Conservation (phyloP, 1,284 basidiomycete species). For the Hortiboletus rubellus region DNA sequence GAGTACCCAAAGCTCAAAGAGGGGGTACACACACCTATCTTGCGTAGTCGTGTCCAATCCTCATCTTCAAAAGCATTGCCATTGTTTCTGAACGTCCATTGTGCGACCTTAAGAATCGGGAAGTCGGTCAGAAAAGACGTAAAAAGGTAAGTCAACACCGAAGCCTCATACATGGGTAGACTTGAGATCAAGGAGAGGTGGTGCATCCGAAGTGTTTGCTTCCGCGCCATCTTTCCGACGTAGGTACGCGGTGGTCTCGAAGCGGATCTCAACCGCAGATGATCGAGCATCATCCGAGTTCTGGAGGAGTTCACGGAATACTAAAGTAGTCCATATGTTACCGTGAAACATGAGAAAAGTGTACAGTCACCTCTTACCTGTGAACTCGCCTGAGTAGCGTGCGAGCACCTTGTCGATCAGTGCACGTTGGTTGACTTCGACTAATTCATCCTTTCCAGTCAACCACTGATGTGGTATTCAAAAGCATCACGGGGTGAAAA, state of each 20-base stretch:
- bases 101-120: conserved; percentile 48
- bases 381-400: conserved; percentile 94
- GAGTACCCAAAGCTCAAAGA: neutral
- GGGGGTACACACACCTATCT: conserved; percentile 62
- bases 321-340: conserved; percentile 33
- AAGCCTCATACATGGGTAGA: conserved; percentile 42
- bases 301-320: conserved; percentile 90
- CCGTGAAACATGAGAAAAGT: neutral
- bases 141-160: conserved; percentile 3
- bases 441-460: conserved; percentile 75
- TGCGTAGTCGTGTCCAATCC: conserved; percentile 88
- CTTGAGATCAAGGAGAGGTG: conserved; percentile 60
- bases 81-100: conserved; percentile 87
- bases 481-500: neutral
- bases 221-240: conserved; percentile 35
- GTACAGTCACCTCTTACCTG: conserved; percentile 43
- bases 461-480: conserved; percentile 54
- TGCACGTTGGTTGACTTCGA: conserved; percentile 95
- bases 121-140: no score
- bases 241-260: conserved; percentile 65
- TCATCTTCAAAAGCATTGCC: conserved; percentile 80
- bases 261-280: conserved; percentile 77
- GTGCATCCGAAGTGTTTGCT: neutral
- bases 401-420: conserved; percentile 94
- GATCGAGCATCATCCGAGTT: conserved; percentile 96